Evolutionary conservation across 2,329 filamentous ascomycete species (phyloP), one percentile per base, ranked within the genome.

Genomic region (Ophiostoma australiae): DNA sequence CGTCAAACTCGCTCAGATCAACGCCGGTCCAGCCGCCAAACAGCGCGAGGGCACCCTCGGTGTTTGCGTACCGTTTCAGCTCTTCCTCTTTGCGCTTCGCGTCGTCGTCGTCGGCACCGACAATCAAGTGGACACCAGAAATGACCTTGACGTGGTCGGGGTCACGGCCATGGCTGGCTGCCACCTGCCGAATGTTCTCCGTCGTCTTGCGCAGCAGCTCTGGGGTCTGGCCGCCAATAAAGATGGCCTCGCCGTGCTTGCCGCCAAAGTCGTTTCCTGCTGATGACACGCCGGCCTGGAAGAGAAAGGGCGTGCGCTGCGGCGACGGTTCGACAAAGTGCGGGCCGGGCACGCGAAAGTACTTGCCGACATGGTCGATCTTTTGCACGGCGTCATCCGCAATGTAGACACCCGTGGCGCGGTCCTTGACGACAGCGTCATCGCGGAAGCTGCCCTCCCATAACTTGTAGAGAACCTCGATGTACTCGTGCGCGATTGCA

Each of bases 1-100:
- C 79, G 1, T 76, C 79, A 68, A 79, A 81, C 71, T 77, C 73
- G 67, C 72, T 73, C 11, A 78, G 71, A 69, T 78, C 76, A 23
- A 76, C 75, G 31, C 75, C 76, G 4, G 76, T 75, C 65, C 73
- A 75, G 31, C 75, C 75, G 20, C 71, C 70, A 70, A 77, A 77
- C 65, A 75, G 74, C 2, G 75, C 75, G 1, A 77, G 72, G 0
- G 71, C 76, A 52, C 74, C 76, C 2, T 74, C 72, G 15, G 63
- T 58, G 23, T 70, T 65, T 23, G 73, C 75, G 55, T 76, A 74
- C 31, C 71, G 83, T 72, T 70, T 84, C 81, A 41, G 63, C 27
- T 70, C 69, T 37, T 72, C 41, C 41, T 75, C 73, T 48, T 77
- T 76, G n/a, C 65, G 73, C n/a, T 73, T 55, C 2, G 76, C 76